phyloP scores from a whole-genome alignment of 202 grass and related monocot genomes.

The Hordeum pubiflorum region DNA sequence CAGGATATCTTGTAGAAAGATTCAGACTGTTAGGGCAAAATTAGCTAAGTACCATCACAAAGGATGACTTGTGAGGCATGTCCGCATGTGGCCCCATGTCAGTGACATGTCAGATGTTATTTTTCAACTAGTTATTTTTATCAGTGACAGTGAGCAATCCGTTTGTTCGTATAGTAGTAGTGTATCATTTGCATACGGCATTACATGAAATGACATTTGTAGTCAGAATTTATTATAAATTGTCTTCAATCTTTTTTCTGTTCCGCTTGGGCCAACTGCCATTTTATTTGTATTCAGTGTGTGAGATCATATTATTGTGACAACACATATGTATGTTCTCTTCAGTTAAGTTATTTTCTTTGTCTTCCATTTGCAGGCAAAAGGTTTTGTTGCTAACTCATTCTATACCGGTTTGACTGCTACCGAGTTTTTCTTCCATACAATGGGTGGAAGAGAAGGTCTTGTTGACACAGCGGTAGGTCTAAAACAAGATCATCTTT shows the following conservation, averaged over 20 bases:
- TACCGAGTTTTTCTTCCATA: constrained; percentile 96
- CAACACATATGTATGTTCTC: not conserved
- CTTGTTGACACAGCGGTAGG: constrained; percentile 95
- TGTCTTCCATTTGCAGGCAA: constrained; percentile 50
- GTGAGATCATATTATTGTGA: constrained; percentile 3
- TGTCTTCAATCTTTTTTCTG: not conserved
- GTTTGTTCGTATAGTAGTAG: not conserved
- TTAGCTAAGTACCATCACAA: not conserved
- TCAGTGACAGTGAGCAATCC: not conserved
- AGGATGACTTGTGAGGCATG: not conserved
- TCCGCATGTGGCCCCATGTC: not conserved
- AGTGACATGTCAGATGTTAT: not conserved
- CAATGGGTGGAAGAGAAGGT: constrained; percentile 99
- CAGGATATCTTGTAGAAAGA: not conserved
- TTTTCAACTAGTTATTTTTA: not conserved
- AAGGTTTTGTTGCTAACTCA: constrained; percentile 98
- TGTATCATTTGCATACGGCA: not conserved
- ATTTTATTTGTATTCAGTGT: constrained; percentile 17
- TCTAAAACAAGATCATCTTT: constrained; percentile 19
- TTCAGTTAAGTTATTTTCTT: constrained; percentile 25
- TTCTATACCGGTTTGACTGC: constrained; percentile 94
- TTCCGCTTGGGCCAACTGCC: not conserved
- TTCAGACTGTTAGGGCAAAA: not conserved
- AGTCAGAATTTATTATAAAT: not conserved
- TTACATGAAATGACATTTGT: constrained; percentile 5